Percentiles rank a stretch among this genome's conserved stretches.
These are phyloP conservation scores for Cladosporium cucumerinum DNA, from an alignment of 2,329 filamentous ascomycete species.

Conservation along the genomic window DNA sequence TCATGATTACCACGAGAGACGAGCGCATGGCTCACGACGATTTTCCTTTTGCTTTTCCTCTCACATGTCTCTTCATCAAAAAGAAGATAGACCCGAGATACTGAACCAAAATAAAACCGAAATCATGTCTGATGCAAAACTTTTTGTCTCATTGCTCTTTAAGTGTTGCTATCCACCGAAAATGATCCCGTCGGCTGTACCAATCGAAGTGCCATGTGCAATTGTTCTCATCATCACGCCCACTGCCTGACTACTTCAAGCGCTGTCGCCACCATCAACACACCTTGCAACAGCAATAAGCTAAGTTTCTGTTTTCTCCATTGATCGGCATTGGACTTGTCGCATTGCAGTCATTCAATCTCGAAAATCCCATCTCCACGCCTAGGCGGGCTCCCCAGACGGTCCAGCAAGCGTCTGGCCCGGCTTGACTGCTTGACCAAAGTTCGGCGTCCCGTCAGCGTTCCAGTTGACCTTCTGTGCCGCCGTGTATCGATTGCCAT, in stretches of 20 bases:
- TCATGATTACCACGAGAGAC: constrained; percentile 10
- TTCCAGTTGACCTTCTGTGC: constrained; percentile 52
- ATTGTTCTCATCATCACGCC: neutral
- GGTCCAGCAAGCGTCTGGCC: constrained; percentile 26
- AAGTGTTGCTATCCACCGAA: neutral
- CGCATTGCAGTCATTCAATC: neutral
- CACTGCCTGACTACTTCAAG: neutral
- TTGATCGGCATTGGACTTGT: neutral
- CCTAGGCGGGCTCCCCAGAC: constrained; percentile 17
- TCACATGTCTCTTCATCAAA: constrained; percentile 6
- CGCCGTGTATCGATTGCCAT: constrained; percentile 53
- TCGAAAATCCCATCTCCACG: neutral
- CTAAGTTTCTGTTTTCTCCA: neutral
- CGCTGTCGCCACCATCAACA: neutral
- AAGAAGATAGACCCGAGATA: constrained; percentile 14
- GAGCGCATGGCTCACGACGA: constrained; percentile 8
- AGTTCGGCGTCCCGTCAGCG: constrained; percentile 51
- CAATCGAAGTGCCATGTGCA: neutral
- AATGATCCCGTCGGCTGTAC: neutral
- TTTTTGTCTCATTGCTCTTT: neutral
- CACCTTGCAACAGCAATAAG: neutral
- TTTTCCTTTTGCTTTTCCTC: neutral
- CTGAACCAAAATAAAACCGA: neutral
- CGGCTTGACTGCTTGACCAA: constrained; percentile 40
- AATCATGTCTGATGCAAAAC: neutral